These are phyloP conservation scores for Hericium alpestre DNA, from an alignment of 768 basidiomycete genomes.

Conservation along the genomic window DNA sequence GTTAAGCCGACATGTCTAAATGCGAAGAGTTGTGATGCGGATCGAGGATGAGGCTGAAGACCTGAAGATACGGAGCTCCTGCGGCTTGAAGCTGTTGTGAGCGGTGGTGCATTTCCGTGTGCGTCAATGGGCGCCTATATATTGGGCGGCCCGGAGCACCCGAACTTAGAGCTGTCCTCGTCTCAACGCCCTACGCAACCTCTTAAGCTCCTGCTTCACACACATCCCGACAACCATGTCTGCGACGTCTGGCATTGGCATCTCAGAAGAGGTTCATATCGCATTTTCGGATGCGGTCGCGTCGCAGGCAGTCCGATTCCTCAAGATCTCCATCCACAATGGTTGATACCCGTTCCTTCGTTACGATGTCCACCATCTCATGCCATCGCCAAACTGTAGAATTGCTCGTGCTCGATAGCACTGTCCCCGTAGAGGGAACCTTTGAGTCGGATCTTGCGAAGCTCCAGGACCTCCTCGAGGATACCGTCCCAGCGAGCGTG, in stretches of 20 bases:
- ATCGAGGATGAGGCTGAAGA: too few relatives aligned
- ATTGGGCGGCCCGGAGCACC: neutral
- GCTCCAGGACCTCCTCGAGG: conserved; percentile 49
- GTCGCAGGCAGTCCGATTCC: conserved; percentile 46
- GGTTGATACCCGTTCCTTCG: conserved; percentile 35
- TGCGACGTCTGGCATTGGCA: conserved; percentile 59
- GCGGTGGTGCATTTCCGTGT: neutral
- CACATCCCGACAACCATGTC: conserved; percentile 38
- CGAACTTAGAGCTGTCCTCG: neutral
- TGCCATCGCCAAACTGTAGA: conserved; percentile 32
- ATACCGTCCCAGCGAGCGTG: conserved; percentile 63
- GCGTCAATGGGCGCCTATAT: neutral
- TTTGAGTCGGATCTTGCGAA: conserved; percentile 52
- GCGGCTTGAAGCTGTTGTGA: neutral
- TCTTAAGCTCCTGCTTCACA: neutral
- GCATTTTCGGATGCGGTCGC: conserved; percentile 50
- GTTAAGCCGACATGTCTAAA: too few relatives aligned
- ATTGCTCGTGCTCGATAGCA: conserved; percentile 50
- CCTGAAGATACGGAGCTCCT: too few relatives aligned
- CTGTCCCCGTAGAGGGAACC: conserved; percentile 36
- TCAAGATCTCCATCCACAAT: conserved; percentile 68
- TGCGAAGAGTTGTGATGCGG: too few relatives aligned
- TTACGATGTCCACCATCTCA: conserved; percentile 17
- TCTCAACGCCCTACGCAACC: neutral
- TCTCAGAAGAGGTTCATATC: conserved; percentile 45